These are phyloP conservation scores for Carpinus viminea DNA, from an alignment of 306 rosid genomes.

Conservation along the genomic window DNA sequence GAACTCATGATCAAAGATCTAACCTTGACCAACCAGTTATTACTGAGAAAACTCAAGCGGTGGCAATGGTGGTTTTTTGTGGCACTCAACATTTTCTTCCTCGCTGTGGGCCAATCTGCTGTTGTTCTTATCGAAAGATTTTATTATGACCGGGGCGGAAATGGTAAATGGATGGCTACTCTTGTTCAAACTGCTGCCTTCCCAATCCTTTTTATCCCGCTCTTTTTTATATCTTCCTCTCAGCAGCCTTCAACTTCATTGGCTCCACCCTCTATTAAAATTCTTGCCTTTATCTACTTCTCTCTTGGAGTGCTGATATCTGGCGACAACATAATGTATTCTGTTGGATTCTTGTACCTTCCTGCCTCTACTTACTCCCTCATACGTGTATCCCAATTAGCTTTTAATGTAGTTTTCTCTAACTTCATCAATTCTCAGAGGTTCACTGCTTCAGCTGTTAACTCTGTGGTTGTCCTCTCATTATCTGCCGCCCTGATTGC, in stretches of 20 bases:
- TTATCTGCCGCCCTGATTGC: constrained; percentile 78
- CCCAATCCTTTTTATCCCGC: constrained; percentile 65
- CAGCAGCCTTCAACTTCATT: constrained; percentile 40
- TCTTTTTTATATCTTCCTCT: constrained; percentile 45
- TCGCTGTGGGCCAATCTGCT: constrained; percentile 71
- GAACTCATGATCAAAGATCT: constrained; percentile 43
- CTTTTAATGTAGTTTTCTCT: no score
- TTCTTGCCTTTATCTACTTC: constrained; percentile 48
- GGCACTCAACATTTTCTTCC: constrained; percentile 56
- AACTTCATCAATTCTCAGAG: constrained; percentile 64
- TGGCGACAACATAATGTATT: constrained; percentile 82
- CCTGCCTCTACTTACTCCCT: neutral
- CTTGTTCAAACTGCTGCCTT: constrained; percentile 85
- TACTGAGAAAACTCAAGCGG: constrained; percentile 47
- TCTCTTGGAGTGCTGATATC: constrained; percentile 63
- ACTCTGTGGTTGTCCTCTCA: constrained; percentile 67
- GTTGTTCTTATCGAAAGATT: constrained; percentile 86
- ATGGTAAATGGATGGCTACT: constrained; percentile 91
- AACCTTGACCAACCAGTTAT: constrained; percentile 29
- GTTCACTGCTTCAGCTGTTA: constrained; percentile 66
- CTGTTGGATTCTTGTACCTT: constrained; percentile 81
- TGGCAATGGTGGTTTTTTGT: constrained; percentile 95
- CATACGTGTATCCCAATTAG: no score
- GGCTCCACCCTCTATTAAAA: constrained; percentile 36
- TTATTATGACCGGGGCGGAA: constrained; percentile 85